Conservation (phyloP, 2,329 filamentous ascomycete species). For the Phoma herbarum region DNA sequence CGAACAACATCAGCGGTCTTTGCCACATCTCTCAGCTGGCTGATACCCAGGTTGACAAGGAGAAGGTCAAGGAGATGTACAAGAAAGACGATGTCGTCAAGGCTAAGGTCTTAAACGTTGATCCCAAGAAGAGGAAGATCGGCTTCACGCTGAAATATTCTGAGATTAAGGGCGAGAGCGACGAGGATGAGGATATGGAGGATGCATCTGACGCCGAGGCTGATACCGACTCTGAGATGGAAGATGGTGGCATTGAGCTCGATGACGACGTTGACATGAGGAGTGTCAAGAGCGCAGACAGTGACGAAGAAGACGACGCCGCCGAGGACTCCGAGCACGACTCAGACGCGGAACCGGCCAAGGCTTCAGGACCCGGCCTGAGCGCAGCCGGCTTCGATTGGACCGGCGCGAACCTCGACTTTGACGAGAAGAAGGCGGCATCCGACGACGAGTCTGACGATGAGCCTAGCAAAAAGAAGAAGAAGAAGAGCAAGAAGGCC, state of each 20-base stretch:
- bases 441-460: constrained; percentile 64
- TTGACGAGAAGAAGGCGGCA: constrained; percentile 62
- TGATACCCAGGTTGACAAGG: constrained; percentile 80
- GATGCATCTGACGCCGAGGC: constrained; percentile 45
- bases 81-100: constrained; percentile 93
- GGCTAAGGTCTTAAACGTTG: constrained; percentile 83
- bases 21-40: constrained; percentile 95
- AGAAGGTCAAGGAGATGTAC: constrained; percentile 89
- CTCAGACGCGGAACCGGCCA: constrained; percentile 33
- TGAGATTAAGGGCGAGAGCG: constrained; percentile 73
- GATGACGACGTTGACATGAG: constrained; percentile 57
- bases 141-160: constrained; percentile 93
- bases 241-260: constrained; percentile 51
- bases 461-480: constrained; percentile 65
- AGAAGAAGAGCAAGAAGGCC: constrained; percentile 77
- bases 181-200: constrained; percentile 51
- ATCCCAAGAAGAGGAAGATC: constrained; percentile 77
- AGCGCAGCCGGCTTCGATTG: constrained; percentile 86
- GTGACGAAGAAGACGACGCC: constrained; percentile 50
- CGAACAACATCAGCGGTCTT: constrained; percentile 87
- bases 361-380: constrained; percentile 61
- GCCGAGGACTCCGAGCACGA: constrained; percentile 47
- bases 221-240: constrained; percentile 53
- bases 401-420: constrained; percentile 69
- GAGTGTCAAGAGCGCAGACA: constrained; percentile 52